Conservation (phyloP, 1,284 basidiomycete species). For the Mycena sp. region DNA sequence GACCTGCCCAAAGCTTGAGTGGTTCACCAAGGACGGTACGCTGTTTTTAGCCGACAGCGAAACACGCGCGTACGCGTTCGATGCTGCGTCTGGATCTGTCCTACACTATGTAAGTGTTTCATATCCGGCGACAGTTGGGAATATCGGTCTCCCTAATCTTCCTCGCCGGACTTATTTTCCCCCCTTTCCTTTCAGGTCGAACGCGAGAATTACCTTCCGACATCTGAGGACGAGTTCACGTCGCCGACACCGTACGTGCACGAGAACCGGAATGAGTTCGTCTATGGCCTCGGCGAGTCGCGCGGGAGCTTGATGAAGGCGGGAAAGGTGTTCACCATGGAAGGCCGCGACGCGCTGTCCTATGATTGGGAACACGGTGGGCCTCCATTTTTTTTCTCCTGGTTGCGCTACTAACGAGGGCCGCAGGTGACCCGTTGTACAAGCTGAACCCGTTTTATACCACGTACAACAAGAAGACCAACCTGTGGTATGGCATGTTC, state of each 20-base stretch:
- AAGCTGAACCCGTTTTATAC: slow-evolving; percentile 31
- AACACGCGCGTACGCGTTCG: slow-evolving; percentile 29
- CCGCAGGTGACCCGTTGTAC: slow-evolving; percentile 22
- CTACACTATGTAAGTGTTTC: slow-evolving; percentile 25
- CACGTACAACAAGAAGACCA: slow-evolving; percentile 31
- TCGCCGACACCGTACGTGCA: slow-evolving; percentile 21
- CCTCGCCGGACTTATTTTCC: too few species aligned
- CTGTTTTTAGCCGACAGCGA: slow-evolving; percentile 25
- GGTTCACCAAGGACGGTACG: slow-evolving; percentile 26
- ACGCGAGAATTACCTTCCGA: slow-evolving; percentile 25
- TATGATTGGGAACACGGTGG: slow-evolving; percentile 28
- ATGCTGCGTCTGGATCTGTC: slow-evolving; percentile 26
- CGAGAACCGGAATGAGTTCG: slow-evolving; percentile 24
- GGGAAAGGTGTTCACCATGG: slow-evolving; percentile 27
- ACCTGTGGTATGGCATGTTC: slow-evolving; percentile 28
- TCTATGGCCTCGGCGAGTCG: slow-evolving; percentile 30
- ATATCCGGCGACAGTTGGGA: too few species aligned
- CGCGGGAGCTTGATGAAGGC: slow-evolving; percentile 27
- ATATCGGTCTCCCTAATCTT: too few species aligned
- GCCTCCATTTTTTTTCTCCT: neutral
- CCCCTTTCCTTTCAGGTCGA: slow-evolving; percentile 18
- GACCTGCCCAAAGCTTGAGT: slow-evolving; percentile 22
- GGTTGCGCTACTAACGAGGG: neutral
- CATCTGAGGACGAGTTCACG: slow-evolving; percentile 27
- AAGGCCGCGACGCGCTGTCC: slow-evolving; percentile 27